phyloP scores from a whole-genome alignment of 1,284 basidiomycete genomes.

The Trametes sp. region DNA sequence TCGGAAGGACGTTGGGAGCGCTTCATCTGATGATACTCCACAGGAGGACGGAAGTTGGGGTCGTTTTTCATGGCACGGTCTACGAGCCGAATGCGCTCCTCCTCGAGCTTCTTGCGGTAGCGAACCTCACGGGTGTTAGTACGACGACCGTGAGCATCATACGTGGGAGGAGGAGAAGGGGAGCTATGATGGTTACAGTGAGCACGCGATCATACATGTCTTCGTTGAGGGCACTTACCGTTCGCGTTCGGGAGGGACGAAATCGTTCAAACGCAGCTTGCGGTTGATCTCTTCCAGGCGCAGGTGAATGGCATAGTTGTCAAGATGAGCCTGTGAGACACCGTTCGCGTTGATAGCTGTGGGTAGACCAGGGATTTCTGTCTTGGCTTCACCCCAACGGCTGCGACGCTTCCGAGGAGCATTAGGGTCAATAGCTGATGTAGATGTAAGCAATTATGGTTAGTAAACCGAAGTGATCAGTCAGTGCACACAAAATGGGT shows the following conservation, averaged over 20 bases:
- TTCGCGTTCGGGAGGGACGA: constrained; percentile 95
- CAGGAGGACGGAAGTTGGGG: constrained; percentile 95
- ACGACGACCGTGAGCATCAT: constrained; percentile 95
- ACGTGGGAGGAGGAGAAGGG: constrained; percentile 96
- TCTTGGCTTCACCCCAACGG: constrained; percentile 93
- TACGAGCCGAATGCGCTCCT: constrained; percentile 93
- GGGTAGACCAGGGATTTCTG: constrained; percentile 88
- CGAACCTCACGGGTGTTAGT: constrained; percentile 99
- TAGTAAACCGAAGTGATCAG: constrained; percentile 31
- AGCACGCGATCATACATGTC: not conserved
- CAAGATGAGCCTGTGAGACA: constrained; percentile 91
- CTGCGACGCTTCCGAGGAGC: constrained; percentile 92
- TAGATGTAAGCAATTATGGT: constrained; percentile 61
- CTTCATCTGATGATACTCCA: constrained; percentile 95
- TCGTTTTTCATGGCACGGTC: constrained; percentile 98
- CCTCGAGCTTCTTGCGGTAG: constrained; percentile 97
- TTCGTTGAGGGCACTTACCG: constrained; percentile 55
- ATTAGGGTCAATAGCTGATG: constrained; percentile 68
- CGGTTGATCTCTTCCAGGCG: constrained; percentile 97
- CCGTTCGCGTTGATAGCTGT: constrained; percentile 92
- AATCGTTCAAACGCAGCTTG: constrained; percentile 93
- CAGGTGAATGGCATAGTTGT: constrained; percentile 95
- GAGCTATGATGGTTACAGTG: constrained; percentile 62
- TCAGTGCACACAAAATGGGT: constrained; percentile 21
- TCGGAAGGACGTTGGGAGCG: constrained; percentile 92